Evolutionary conservation across 139 green algal species (phyloP).

Genomic region (Yamagishiella unicocca): DNA sequence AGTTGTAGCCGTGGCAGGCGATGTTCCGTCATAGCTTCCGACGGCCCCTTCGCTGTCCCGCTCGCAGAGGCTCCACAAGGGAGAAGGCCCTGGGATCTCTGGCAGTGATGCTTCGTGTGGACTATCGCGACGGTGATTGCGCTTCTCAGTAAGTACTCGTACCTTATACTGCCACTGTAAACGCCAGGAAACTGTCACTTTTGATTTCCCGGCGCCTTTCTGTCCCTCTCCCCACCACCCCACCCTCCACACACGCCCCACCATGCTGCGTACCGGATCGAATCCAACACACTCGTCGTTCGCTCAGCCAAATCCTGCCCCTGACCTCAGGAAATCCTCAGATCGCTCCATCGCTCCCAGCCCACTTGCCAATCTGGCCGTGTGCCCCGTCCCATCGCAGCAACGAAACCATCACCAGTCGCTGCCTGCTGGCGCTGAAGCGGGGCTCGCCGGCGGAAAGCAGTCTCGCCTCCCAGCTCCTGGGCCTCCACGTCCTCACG

Average conservation of each 20-base stretch:
- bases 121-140: conserved; percentile 33
- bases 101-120: conserved; percentile 38
- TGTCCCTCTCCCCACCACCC: not conserved
- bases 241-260: not conserved
- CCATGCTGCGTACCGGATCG: not conserved
- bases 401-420: conserved; percentile 63
- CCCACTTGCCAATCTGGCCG: too few species aligned
- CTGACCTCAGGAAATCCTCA: not conserved
- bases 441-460: conserved; percentile 67
- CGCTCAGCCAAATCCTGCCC: too few species aligned
- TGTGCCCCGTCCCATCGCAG: conserved; percentile 58
- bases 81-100: conserved; percentile 64
- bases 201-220: not conserved
- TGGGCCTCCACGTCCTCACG: conserved; percentile 73
- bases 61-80: conserved; percentile 61
- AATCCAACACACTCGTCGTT: too few species aligned
- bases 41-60: not conserved
- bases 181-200: not conserved
- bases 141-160: conserved; percentile 22
- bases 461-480: conserved; percentile 60
- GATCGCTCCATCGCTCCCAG: not conserved
- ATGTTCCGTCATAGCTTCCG: not conserved
- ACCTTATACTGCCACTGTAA: not conserved
- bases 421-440: conserved; percentile 65
- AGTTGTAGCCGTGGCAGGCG: not conserved